phyloP scores from a whole-genome alignment of 2,329 filamentous ascomycete species.

The Colletotrichum nymphaeae region DNA sequence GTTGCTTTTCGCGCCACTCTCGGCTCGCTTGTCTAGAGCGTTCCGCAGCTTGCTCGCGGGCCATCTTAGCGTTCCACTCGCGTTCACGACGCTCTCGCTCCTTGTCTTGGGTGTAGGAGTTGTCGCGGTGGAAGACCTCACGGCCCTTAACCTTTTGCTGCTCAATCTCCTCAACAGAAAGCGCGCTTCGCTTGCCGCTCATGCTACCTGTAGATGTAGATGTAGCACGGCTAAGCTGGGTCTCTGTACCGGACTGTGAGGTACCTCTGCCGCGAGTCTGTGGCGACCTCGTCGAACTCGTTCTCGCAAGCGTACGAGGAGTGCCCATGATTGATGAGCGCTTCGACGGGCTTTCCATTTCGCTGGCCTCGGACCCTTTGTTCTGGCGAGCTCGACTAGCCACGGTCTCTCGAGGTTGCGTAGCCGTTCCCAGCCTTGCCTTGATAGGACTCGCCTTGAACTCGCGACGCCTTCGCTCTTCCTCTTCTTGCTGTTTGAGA shows the following conservation, averaged over 20 bases:
- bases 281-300: slow-evolving; percentile 23
- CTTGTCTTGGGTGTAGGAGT: slow-evolving; percentile 56
- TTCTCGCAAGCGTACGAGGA: slow-evolving; percentile 12
- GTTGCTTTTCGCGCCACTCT: slow-evolving; percentile 72
- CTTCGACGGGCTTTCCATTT: slow-evolving; percentile 25
- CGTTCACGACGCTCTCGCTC: slow-evolving; percentile 66
- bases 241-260: neutral
- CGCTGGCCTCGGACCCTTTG: slow-evolving; percentile 46
- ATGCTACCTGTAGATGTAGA: slow-evolving; percentile 59
- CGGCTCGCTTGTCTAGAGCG: slow-evolving; percentile 68
- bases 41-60: slow-evolving; percentile 71
- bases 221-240: slow-evolving; percentile 49
- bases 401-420: slow-evolving; percentile 65
- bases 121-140: slow-evolving; percentile 66
- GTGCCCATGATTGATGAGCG: slow-evolving; percentile 34
- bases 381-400: slow-evolving; percentile 67
- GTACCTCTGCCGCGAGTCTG: slow-evolving; percentile 29
- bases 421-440: slow-evolving; percentile 52
- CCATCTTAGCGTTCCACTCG: slow-evolving; percentile 63
- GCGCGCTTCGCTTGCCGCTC: slow-evolving; percentile 57
- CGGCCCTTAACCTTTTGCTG: slow-evolving; percentile 64
- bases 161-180: slow-evolving; percentile 62
- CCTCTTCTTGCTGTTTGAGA: slow-evolving; percentile 68
- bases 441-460: slow-evolving; percentile 72
- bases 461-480: slow-evolving; percentile 68